Evolutionary conservation across 495 filamentous ascomycete species (phyloP).

Genomic region (Amphirosellinia nigrospora): DNA sequence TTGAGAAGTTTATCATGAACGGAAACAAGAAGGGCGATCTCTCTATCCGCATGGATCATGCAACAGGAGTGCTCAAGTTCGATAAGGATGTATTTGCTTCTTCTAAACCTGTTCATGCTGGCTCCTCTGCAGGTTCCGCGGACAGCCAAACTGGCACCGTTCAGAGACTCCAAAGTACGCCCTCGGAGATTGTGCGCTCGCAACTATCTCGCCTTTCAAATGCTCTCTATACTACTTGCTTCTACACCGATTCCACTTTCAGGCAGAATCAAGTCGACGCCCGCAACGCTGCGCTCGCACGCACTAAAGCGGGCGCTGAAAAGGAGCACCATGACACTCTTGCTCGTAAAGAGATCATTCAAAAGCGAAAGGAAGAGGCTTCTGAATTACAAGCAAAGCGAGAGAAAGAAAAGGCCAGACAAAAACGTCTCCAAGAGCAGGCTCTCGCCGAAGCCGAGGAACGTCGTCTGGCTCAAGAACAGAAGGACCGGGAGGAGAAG

Average conservation of each 20-base stretch:
- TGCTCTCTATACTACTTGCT: conserved; percentile 88
- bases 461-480: conserved; percentile 85
- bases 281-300: conserved; percentile 77
- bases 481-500: conserved; percentile 86
- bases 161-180: conserved; percentile 95
- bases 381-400: conserved; percentile 81
- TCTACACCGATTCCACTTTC: conserved; percentile 91
- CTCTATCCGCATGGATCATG: conserved; percentile 94
- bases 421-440: conserved; percentile 81
- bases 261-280: conserved; percentile 77
- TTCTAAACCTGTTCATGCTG: conserved; percentile 87
- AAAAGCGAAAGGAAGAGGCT: conserved; percentile 94
- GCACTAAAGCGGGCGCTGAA: conserved; percentile 85
- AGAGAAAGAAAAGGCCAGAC: conserved; percentile 89
- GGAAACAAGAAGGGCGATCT: conserved; percentile 99
- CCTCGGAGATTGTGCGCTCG: conserved; percentile 95
- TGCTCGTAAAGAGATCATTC: conserved; percentile 85
- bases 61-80: conserved; percentile 91
- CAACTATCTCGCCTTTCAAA: conserved; percentile 92
- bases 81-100: conserved; percentile 98
- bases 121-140: conserved; percentile 84
- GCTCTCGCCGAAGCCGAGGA: conserved; percentile 87
- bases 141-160: conserved; percentile 85
- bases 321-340: conserved; percentile 90
- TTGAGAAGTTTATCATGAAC: conserved; percentile 99